Base-by-base conservation (phyloP, 768 basidiomycete genomes). In the Dioszegia hungarica region DNA sequence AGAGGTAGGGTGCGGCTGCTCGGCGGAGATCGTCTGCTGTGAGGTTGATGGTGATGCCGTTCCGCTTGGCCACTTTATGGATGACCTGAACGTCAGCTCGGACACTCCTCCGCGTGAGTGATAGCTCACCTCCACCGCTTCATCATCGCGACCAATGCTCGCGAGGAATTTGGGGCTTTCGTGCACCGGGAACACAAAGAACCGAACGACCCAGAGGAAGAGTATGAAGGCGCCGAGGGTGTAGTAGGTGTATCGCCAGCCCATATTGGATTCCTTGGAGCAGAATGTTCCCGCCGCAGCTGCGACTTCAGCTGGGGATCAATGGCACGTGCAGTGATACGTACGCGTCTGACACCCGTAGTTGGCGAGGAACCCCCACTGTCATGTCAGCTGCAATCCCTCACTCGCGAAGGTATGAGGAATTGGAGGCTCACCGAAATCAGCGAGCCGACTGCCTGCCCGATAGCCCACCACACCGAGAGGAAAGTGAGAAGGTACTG, bases 381-480 rank as follows among this genome's bases (percentile, higher is more conserved):
- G 39, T n/a, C 12, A 1, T 79, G 66, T 63, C 86, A 87, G 4
- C 86, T 85, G n/a, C n/a, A n/a, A n/a, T n/a, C n/a, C n/a, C n/a
- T n/a, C n/a, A n/a, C n/a, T n/a, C n/a, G n/a, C n/a, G n/a, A n/a
- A n/a, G n/a, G n/a, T n/a, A n/a, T n/a, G n/a, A n/a, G n/a, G n/a
- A n/a, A n/a, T n/a, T n/a, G 31, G 24, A 6, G 14, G 27, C 49
- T 51, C 86, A 86, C 87, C 2, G 86, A 84, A 57, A 87, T 78
- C 81, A 85, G 53, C 53, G 77, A 80, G 19, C 82, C 84, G 41
- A 85, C 70, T 0, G 87, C 80, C 68, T 87, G 87, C 2, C 87
- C 86, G 29, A 88, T 78, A 10, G 85, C 84, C 87, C 87, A 89
- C 85, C 85, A 88, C 24, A 87, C 82, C 0, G 85, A 86, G 15